Percentiles rank a stretch among this genome's conserved stretches.
Evolutionary conservation across 225 moss, liverwort and hornwort genomes (phyloP).

Genomic region (Physcomitrium patens): DNA sequence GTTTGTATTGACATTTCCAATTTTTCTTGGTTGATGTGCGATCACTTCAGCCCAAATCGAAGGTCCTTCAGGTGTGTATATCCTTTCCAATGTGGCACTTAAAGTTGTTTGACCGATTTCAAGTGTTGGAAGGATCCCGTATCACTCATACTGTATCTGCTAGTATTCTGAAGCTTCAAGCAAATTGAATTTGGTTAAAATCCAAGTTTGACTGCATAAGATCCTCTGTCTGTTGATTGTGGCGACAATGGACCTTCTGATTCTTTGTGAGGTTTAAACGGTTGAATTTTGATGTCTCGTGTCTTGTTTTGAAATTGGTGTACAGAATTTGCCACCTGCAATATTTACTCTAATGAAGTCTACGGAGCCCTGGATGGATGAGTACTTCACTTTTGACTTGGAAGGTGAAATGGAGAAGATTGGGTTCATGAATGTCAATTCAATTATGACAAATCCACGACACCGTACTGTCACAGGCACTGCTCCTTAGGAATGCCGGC

Average conservation of each 20-base stretch:
- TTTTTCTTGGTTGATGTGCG: conserved; percentile 35
- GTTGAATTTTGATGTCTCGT: conserved; percentile 1
- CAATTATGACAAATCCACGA: conserved; percentile 73
- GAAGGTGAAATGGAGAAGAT: conserved; percentile 65
- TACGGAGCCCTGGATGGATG: conserved; percentile 91
- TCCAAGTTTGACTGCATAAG: neutral
- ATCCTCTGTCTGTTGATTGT: conserved; percentile 5
- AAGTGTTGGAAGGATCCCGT: conserved; percentile 9
- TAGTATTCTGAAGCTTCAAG: neutral
- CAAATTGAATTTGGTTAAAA: neutral
- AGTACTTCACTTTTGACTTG: conserved; percentile 72
- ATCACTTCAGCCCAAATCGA: conserved; percentile 73
- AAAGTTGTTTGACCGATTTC: conserved; percentile 8
- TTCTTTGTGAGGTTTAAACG: neutral
- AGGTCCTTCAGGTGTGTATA: conserved; percentile 79
- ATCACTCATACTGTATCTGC: neutral
- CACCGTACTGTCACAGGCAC: conserved; percentile 89
- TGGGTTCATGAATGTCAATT: conserved; percentile 61
- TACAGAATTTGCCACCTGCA: conserved; percentile 80
- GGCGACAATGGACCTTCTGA: neutral
- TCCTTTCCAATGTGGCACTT: conserved; percentile 7
- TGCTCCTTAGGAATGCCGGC: conserved; percentile 32
- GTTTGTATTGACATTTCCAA: conserved; percentile 19
- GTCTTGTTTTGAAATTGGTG: conserved; percentile 15
- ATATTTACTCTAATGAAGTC: conserved; percentile 80